Percentiles rank a stretch among this genome's conserved stretches.
phyloP scores from a whole-genome alignment of 306 rosid genomes.

The Oxytropis ochrocephala region DNA sequence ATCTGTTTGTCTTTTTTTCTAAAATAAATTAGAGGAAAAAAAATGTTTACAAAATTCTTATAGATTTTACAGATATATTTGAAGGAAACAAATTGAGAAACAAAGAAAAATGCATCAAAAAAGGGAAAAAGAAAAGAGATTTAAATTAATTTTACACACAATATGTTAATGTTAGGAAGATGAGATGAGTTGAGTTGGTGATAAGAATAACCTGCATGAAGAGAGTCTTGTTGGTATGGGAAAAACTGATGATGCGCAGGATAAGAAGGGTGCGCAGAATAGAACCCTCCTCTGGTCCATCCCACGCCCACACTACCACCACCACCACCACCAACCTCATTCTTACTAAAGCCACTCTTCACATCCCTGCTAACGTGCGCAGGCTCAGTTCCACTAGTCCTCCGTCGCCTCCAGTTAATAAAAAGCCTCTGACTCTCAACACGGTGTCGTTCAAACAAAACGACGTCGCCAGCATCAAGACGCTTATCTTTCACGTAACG shows the following conservation, averaged over 20 bases:
- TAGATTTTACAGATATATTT: no score
- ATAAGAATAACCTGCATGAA: constrained; percentile 54
- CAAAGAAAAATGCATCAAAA: no score
- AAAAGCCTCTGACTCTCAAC: constrained; percentile 46
- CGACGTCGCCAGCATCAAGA: constrained; percentile 86
- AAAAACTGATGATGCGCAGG: constrained; percentile 61
- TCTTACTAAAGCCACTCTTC: not conserved
- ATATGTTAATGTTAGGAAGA: no score
- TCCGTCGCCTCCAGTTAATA: constrained; percentile 61
- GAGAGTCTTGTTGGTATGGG: constrained; percentile 64
- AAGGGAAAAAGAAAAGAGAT: not conserved
- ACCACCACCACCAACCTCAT: not conserved
- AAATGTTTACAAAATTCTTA: no score
- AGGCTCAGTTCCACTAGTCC: not conserved
- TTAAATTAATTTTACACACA: not conserved
- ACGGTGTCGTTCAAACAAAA: constrained; percentile 62
- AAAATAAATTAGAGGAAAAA: not conserved
- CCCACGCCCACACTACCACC: constrained; percentile 19
- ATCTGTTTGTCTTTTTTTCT: not conserved
- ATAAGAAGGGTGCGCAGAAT: constrained; percentile 81
- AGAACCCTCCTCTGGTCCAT: constrained; percentile 58
- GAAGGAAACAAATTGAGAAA: no score
- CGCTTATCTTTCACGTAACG: constrained; percentile 94
- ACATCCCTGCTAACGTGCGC: constrained; percentile 24
- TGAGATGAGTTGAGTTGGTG: not conserved